Evolutionary conservation across 352 stramenopile species (phyloP), one percentile per base, ranked within the genome.

Genomic region (Globisporangium rhizosaccharum): DNA sequence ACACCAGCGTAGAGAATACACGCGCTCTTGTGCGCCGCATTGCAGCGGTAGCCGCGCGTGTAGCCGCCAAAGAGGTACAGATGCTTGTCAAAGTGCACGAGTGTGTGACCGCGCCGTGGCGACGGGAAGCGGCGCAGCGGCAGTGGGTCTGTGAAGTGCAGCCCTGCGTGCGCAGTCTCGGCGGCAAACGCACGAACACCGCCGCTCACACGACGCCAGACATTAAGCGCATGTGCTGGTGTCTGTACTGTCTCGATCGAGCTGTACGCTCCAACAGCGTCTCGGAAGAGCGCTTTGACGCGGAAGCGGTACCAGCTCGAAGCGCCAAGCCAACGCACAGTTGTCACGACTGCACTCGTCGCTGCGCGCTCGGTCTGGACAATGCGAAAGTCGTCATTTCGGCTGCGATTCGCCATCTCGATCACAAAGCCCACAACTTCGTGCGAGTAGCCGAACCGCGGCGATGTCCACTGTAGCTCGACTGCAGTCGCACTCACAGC

Each of bases 21-120:
- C 10, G 68, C 68, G 1, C 63, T 52, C 28, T 81, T 87, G 46
- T 74, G 68, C 0, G 59, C 74, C 47, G 56, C 61, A 39, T 79
- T 83, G 66, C 82, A 90, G 17, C 68, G 57, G 50, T 88, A 90
- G 2, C 82, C 83, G n/a, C 65, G 67, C 4, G 66, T 68, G 20
- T 75, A 73, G 5, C 82, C 82, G 28, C 82, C 82, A 68, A 90
- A 92, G 28, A 92, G 57, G 51, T 85, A 90, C 12, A 87, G 23
- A 20, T 66, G 79, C 51, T 74, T 63, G 25, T 73, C 76, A 30
- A 88, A 53, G 7, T 67, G 62, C 10, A 74, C 78, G 30, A 89
- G 67, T 17, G 77, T 17, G 77, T 92, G 82, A 15, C 82, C 82
- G 18, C 82, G 78, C 18, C 82, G 71, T 15, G 76, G 68, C 2